Conservation (phyloP, 768 basidiomycete species). For the Suillus subluteus region DNA sequence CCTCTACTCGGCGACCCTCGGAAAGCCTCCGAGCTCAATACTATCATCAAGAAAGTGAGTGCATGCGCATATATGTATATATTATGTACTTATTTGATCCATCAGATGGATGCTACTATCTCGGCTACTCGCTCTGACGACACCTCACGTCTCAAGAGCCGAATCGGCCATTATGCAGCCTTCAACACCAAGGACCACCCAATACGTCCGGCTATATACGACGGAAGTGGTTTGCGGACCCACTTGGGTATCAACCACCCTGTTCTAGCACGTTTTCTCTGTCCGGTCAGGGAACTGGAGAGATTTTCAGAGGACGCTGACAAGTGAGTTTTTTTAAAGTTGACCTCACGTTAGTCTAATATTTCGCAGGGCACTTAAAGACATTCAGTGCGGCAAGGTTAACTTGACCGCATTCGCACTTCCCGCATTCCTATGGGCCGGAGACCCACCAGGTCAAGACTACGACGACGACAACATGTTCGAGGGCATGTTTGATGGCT, state of each 20-base stretch:
- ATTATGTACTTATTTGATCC: background rate
- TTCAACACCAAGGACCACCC: background rate
- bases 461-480: background rate
- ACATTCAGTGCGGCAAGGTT: background rate
- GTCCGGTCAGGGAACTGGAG: background rate
- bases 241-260: constrained; percentile 10
- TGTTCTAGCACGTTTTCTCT: constrained; percentile 1
- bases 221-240: background rate
- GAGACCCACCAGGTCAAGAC: background rate
- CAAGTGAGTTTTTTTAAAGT: background rate
- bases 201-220: background rate
- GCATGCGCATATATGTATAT: background rate
- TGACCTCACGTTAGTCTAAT: background rate
- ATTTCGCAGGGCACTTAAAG: background rate
- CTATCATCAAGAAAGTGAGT: constrained; percentile 5
- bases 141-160: background rate
- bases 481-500: constrained; percentile 10
- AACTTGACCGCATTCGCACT: background rate
- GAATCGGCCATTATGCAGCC: constrained; percentile 8
- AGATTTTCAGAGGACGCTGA: background rate
- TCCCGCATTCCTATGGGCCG: background rate
- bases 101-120: constrained; percentile 8
- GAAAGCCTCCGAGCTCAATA: background rate
- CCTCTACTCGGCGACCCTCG: background rate
- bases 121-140: constrained; percentile 6